A percentile compares a stretch with the other conserved stretches of the same genome.
Evolutionary conservation across 163 green algal genomes (phyloP).

Genomic region (Scenedesmus sp.): DNA sequence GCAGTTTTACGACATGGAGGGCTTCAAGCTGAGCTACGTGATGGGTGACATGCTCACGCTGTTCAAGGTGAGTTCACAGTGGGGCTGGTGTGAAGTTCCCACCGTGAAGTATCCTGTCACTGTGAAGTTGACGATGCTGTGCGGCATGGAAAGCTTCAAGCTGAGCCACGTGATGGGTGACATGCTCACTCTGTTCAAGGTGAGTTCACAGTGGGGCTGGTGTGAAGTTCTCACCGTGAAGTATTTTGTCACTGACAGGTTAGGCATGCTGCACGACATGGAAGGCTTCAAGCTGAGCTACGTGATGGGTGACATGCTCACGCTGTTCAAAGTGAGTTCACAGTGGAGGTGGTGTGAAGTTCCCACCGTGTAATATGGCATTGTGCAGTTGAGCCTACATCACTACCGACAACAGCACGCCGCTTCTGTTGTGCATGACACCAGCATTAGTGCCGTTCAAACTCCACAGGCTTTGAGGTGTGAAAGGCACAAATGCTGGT

Average conservation of each 20-base stretch:
- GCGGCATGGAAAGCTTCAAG: conserved; percentile 22
- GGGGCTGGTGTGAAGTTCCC: no score
- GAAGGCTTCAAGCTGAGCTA: conserved; percentile 41
- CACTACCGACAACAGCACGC: no score
- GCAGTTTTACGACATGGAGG: conserved; percentile 35
- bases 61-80: conserved; percentile 40
- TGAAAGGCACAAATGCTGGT: no score
- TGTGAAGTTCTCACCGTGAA: no score
- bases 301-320: conserved; percentile 37
- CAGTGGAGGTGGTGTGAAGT: background rate
- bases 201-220: background rate
- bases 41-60: conserved; percentile 30
- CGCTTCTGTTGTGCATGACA: no score
- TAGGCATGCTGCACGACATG: conserved; percentile 13
- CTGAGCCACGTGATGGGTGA: conserved; percentile 20
- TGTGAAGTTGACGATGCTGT: background rate
- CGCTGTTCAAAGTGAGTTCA: conserved; percentile 41
- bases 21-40: conserved; percentile 21
- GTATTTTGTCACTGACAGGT: no score
- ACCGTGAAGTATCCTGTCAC: background rate
- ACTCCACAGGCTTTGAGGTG: no score
- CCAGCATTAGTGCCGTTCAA: no score
- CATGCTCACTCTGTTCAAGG: conserved; percentile 45
- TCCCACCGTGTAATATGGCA: background rate
- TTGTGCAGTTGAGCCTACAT: no score